Base-by-base conservation (phyloP, 2,329 filamentous ascomycete genomes). In the Rhinocladiella similis region DNA sequence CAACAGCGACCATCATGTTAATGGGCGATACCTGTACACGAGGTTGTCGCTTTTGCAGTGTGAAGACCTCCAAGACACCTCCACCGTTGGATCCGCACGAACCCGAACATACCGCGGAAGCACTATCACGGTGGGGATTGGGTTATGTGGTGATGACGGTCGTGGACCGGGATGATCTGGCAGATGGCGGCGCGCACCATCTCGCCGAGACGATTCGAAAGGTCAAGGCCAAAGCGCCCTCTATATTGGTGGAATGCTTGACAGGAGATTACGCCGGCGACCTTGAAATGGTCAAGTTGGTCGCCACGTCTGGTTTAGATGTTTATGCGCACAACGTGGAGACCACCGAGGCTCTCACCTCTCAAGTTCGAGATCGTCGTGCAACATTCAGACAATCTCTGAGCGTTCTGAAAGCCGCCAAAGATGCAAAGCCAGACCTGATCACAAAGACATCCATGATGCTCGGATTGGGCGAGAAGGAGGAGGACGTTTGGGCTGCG, bases 401-500 rank as follows among this genome's bases (percentile, higher is more conserved):
- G 59, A 79, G 78, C 29, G 92, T 99, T 6, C 76, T 99, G 58
- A 81, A 85, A 55, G 85, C 89, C 36, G 94, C 89, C 27, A 97
- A 99, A 80, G 81, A 84, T 58, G 84, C 88, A 1, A 84, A 83
- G 56, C 83, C 87, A 1, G 83, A 83, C 2, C 82, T 97, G 58
- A 96, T 99, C 67, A 99, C 94, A n/a, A 99, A 99, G 82, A 97
- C 94, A 1, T 96, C 91, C 65, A 85, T 99, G 62, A 99, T 99
- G 94, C 81, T 99, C 20, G 94, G 94, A 3, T 76, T 99, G 4
- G 94, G 94, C 12, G 94, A 99, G 80, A 91, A 87, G 22, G 92
- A 97, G 67, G 83, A 89, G 16, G 89, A 97, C 75, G 73, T 99
- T 1, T 88, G 85, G 83, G 84, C 89, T 61, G 85, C 93, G 0